A percentile compares a stretch with the other conserved stretches of the same genome.
phyloP scores from a whole-genome alignment of 164 flowering plant species.

The Magnolia officinalis region DNA sequence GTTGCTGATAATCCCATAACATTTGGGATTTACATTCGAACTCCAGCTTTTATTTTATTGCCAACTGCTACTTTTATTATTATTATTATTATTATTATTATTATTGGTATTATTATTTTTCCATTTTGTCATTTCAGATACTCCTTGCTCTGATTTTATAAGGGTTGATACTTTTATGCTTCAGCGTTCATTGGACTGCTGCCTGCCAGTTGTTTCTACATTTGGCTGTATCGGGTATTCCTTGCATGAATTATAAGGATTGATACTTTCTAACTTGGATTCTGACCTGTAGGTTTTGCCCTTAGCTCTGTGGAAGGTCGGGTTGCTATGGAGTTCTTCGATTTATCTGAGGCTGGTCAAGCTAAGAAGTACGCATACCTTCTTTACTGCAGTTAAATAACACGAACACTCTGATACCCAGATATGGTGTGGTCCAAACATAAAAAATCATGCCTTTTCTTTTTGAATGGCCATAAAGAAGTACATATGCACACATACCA shows the following conservation, averaged over 20 bases:
- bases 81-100: no score
- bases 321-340: constrained; percentile 97
- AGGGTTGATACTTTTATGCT: no score
- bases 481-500: no score
- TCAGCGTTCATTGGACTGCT: neutral
- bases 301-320: constrained; percentile 98
- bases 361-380: constrained; percentile 69
- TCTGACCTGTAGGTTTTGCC: constrained; percentile 76
- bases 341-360: constrained; percentile 91
- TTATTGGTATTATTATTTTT: no score
- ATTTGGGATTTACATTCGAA: no score
- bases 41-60: no score
- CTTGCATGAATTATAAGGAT: neutral
- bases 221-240: neutral
- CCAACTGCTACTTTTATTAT: no score
- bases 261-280: neutral
- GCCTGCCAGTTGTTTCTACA: neutral
- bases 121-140: no score
- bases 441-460: neutral
- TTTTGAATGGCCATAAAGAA: neutral
- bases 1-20: no score
- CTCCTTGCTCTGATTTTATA: no score
- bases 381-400: neutral
- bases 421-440: neutral
- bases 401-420: no score